A percentile compares a stretch with the other conserved stretches of the same genome.
These are phyloP conservation scores for Auricularia sp. DNA, from an alignment of 768 basidiomycete genomes.

Conservation along the genomic window DNA sequence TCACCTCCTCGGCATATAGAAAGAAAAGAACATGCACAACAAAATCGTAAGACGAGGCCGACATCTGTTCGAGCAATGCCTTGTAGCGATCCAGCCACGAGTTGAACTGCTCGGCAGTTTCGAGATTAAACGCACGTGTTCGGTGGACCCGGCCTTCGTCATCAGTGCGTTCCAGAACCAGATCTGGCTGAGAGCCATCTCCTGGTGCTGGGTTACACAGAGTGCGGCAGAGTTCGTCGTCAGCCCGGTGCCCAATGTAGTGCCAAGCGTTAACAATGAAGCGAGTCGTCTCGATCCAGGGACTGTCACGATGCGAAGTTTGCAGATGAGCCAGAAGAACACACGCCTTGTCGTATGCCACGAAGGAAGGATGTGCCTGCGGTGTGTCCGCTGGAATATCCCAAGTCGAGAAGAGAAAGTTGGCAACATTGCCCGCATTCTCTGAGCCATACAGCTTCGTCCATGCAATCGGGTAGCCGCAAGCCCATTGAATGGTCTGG, in stretches of 20 bases:
- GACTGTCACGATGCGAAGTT: constrained; percentile 8
- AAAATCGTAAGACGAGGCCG: constrained; percentile 17
- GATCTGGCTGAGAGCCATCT: constrained; percentile 23
- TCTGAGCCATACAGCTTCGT: constrained; percentile 16
- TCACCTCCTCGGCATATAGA: constrained; percentile 10
- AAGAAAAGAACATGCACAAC: constrained; percentile 13
- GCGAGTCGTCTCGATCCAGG: constrained; percentile 14
- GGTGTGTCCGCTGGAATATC: neutral
- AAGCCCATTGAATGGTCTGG: constrained; percentile 18
- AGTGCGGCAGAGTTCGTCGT: constrained; percentile 19
- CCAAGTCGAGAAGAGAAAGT: neutral
- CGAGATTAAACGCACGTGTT: constrained; percentile 21
- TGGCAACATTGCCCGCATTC: constrained; percentile 4
- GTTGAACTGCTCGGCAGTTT: constrained; percentile 25
- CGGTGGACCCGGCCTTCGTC: constrained; percentile 13
- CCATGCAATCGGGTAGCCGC: constrained; percentile 17
- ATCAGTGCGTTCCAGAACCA: constrained; percentile 15
- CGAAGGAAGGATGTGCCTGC: constrained; percentile 6
- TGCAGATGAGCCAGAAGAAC: constrained; percentile 11
- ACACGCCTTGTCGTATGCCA: constrained; percentile 14
- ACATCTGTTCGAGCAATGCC: constrained; percentile 19
- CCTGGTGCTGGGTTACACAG: constrained; percentile 23
- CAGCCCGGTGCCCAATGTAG: constrained; percentile 1
- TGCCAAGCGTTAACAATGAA: constrained; percentile 25
- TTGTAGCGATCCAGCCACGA: constrained; percentile 24